Base-by-base conservation (phyloP, 1,284 basidiomycete species). In the Trichosporon sp. region DNA sequence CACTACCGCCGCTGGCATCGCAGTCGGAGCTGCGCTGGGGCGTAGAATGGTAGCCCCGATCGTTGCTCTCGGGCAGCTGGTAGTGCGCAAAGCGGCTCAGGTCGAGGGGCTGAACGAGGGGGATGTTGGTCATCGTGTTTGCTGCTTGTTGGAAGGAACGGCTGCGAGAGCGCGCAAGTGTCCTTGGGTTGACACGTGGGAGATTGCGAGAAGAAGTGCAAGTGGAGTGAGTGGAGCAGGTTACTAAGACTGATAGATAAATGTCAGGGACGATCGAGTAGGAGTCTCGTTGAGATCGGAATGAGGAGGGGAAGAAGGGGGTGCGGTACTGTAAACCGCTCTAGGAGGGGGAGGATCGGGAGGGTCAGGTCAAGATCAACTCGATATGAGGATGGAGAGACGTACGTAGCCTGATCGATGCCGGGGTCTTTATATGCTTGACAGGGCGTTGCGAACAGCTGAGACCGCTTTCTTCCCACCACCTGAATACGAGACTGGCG, bases 21-120 rank as follows among this genome's bases (percentile, higher is more conserved):
- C 56, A 35, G 8, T 16, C 35, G 37, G 21, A 48, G 32, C 21
- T 43, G 66, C 19, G 71, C 43, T 3, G 65, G 4, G 59, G 59
- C 59, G 59, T 26, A 21, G 40, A 31, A 12, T 26, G 68, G 38
- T 40, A 46, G 21, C 35, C 16, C n/a, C 46, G 43, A 12, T 65
- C 38, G 37, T 54, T 51, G 32, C 19, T 43, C 31, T 61, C 54
- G 56, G 51, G 51, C 35, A 59, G n/a, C 48, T 63, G 51, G 31
- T 68, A 35, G 67, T 70, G 51, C 8, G 19, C 19, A 46, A 69
- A 46, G 12, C 56, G 48, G n/a, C 31, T 59, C 19, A 71, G 38
- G 54, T 69, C 71, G 16, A 69, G 56, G 19, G 65, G 68, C 26
- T 66, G 71, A 19, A 63, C 31, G 40, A 72, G 65, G n/a, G 71